Evolutionary conservation across 306 rosid species (phyloP), one percentile per base, ranked within the genome.

Genomic region (Quercus engelmannii): DNA sequence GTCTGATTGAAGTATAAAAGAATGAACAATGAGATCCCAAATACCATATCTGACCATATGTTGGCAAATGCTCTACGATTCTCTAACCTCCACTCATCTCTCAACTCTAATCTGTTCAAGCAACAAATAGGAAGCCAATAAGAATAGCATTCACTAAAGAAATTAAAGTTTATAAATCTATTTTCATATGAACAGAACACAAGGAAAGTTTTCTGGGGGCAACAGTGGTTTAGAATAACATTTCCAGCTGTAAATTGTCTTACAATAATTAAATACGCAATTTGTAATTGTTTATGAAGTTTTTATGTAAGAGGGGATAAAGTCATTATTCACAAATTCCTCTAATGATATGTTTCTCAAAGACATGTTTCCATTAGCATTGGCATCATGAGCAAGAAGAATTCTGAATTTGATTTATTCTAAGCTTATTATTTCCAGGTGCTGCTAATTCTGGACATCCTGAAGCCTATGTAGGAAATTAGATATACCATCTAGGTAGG

Each of bases 51-150:
- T 59, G 99, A 95, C 97, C 93, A 92, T 79, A 95, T 92, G 92
- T 95, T 95, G 81, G 99, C 99, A 85, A 95, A 95, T 84, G 92
- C 97, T 80, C 82, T 85, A 69, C 99, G 93, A 80, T 95, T 95
- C 85, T 92, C 94, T 49, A 91, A 80, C 84, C 99, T 92, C 97
- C 93, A 84, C 83, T 95, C 92, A 18, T 92, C 98, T 85, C 99
- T 91, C 84, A 95, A 85, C 68, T 90, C 89, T 84, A 95, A 90
- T 83, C 98, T 94, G 94, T 87, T 73, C 74, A 74, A 76, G 82
- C 64, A 74, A 85, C 64, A 82, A 77, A 71, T 55, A 70, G 52
- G 46, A 83, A 67, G 63, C 61, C 73, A 69, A 83, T 62, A 68
- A 85, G 79, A 71, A 77, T 21, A 81, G 59, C 73, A 69, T 78